Percentiles rank a stretch among this genome's conserved stretches.
Conservation (phyloP, 176 grass and related monocot genomes). For the Avena insularis region DNA sequence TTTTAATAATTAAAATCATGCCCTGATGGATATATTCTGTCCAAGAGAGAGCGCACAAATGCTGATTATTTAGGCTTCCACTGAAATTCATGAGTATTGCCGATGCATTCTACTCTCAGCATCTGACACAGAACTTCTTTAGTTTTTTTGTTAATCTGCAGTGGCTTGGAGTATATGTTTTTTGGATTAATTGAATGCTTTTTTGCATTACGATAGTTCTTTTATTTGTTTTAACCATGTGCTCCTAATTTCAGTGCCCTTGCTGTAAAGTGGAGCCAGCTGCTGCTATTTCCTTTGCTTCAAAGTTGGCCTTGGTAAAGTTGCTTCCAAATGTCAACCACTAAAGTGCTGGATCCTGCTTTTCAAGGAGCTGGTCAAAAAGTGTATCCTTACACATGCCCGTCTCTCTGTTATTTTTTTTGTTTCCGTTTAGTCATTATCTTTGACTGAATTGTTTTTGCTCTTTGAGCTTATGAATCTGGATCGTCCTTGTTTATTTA, state of each 20-base stretch:
- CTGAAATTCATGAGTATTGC: background rate
- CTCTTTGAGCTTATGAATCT: conserved; percentile 3
- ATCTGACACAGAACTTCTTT: background rate
- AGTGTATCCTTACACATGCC: conserved; percentile 61
- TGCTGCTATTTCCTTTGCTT: conserved; percentile 22
- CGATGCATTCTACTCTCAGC: background rate
- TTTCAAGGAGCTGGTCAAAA: conserved; percentile 79
- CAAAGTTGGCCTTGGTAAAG: conserved; percentile 6
- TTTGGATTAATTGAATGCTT: background rate
- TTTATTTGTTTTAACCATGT: background rate
- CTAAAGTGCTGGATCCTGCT: conserved; percentile 67
- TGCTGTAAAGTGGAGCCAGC: conserved; percentile 5
- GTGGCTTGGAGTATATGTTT: conserved; percentile 11
- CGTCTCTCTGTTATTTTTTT: background rate
- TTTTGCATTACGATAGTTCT: background rate
- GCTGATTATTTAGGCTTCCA: conserved; percentile 18
- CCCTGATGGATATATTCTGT: background rate
- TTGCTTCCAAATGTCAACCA: conserved; percentile 49
- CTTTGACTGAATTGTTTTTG: conserved; percentile 16
- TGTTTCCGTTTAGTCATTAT: background rate
- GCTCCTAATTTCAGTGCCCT: conserved; percentile 16
- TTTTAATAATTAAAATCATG: background rate
- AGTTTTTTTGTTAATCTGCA: background rate
- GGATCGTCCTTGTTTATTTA: conserved; percentile 3
- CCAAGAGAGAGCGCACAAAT: background rate